A percentile compares a stretch with the other conserved stretches of the same genome.
Evolutionary conservation across 139 green algal species (phyloP).

Genomic region (Chlamydomonas sp.): DNA sequence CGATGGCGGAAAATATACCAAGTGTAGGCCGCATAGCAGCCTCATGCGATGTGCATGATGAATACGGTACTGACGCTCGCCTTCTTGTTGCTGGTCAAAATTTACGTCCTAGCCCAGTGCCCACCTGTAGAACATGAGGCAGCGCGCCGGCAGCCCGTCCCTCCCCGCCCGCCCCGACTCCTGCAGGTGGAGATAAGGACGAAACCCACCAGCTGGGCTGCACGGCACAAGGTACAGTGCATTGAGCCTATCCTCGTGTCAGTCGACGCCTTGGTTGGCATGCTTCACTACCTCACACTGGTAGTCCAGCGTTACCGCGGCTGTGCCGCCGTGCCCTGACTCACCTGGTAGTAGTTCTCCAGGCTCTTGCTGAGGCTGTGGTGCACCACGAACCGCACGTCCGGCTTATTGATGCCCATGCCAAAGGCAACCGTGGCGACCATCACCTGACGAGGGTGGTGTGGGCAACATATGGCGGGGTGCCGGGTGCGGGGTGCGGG

Average conservation of each 20-base stretch:
- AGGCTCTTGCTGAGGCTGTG: slow-evolving; percentile 68
- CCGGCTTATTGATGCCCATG: slow-evolving; percentile 88
- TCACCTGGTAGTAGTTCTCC: slow-evolving; percentile 83
- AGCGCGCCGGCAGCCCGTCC: slow-evolving; percentile 70
- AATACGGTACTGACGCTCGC: not conserved
- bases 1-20: too few relatives aligned
- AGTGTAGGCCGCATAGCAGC: too few relatives aligned
- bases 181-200: not conserved
- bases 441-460: slow-evolving; percentile 55
- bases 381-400: slow-evolving; percentile 88
- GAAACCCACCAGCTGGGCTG: too few relatives aligned
- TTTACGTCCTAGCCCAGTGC: not conserved
- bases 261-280: too few relatives aligned
- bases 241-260: not conserved
- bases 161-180: slow-evolving; percentile 68
- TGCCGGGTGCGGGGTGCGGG: not conserved
- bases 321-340: not conserved
- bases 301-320: not conserved
- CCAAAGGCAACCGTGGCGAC: slow-evolving; percentile 90
- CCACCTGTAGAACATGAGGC: slow-evolving; percentile 71
- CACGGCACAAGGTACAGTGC: not conserved
- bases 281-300: not conserved
- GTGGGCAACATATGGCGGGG: not conserved
- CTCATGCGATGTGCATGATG: too few relatives aligned
- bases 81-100: not conserved